Conservation (phyloP, 306 rosid species). For the Vicia sativa region DNA sequence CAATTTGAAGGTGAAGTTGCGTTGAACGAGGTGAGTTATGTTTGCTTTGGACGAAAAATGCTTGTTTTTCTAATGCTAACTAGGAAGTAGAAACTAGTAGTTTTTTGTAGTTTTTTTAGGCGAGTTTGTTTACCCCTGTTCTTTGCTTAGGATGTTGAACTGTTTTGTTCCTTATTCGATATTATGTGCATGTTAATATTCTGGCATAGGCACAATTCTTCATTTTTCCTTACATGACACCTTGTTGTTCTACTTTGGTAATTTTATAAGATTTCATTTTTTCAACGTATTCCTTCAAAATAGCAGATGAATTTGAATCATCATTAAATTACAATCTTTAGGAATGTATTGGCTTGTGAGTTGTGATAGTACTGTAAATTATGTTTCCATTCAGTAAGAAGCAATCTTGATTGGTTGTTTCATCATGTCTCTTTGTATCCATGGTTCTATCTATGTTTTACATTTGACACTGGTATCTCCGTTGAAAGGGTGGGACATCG, state of each 20-base stretch:
- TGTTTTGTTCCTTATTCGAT: constrained; percentile 4
- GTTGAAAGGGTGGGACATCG: constrained; percentile 49
- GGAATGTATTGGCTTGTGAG: constrained; percentile 6
- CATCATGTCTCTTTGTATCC: constrained; percentile 26
- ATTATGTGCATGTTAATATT: neutral
- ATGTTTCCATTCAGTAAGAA: constrained; percentile 31
- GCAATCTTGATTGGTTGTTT: constrained; percentile 13
- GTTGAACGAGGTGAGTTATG: constrained; percentile 54
- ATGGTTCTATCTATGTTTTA: constrained; percentile 15
- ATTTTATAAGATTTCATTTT: neutral
- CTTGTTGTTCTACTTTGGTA: neutral
- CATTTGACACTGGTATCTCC: constrained; percentile 33
- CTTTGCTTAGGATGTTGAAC: neutral
- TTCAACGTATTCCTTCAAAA: neutral
- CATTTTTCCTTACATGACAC: neutral
- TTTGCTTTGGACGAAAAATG: constrained; percentile 10
- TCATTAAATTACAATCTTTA: constrained; percentile 2
- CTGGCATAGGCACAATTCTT: neutral
- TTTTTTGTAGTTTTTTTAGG: neutral
- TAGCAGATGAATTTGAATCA: neutral
- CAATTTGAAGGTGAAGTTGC: constrained; percentile 41
- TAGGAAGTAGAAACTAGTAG: neutral
- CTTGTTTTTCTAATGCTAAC: neutral
- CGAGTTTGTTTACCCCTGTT: neutral
- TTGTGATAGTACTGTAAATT: constrained; percentile 15